Conservation (phyloP, 2,329 filamentous ascomycete species). For the Drechslerella dactyloides region DNA sequence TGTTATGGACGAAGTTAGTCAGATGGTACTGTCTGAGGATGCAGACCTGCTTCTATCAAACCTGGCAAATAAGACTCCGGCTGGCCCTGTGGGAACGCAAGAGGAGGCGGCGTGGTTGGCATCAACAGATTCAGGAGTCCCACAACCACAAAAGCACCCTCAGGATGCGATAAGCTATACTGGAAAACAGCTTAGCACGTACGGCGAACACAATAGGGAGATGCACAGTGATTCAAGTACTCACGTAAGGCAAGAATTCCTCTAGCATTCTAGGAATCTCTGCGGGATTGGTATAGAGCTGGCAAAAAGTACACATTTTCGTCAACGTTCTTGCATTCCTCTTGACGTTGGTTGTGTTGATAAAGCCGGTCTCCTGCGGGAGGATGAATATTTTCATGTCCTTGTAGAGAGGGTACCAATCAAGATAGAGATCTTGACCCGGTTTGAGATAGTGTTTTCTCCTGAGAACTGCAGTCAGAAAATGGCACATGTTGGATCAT, state of each 20-base stretch:
- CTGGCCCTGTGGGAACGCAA: conserved; percentile 74
- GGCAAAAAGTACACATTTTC: conserved; percentile 87
- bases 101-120: conserved; percentile 79
- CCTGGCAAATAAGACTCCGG: conserved; percentile 86
- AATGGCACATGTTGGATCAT: conserved; percentile 53
- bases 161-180: conserved; percentile 91
- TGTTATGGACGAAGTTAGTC: conserved; percentile 14
- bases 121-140: conserved; percentile 85
- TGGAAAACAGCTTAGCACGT: conserved; percentile 55
- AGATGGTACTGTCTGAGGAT: neutral
- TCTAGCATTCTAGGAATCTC: conserved; percentile 82
- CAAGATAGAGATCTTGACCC: conserved; percentile 83
- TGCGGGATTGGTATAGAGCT: conserved; percentile 88
- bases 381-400: conserved; percentile 90
- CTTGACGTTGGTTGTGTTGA: conserved; percentile 69
- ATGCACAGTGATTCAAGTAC: conserved; percentile 51
- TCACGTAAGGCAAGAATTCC: conserved; percentile 72
- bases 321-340: conserved; percentile 75
- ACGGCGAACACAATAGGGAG: neutral
- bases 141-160: conserved; percentile 90
- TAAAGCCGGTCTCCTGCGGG: conserved; percentile 75
- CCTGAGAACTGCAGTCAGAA: conserved; percentile 60
- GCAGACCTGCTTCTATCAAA: conserved; percentile 18
- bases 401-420: conserved; percentile 92
- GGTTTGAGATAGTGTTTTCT: conserved; percentile 95